A percentile compares a stretch with the other conserved stretches of the same genome.
These are phyloP conservation scores for Lentinus brumalis DNA, from an alignment of 768 basidiomycete species.

Conservation along the genomic window DNA sequence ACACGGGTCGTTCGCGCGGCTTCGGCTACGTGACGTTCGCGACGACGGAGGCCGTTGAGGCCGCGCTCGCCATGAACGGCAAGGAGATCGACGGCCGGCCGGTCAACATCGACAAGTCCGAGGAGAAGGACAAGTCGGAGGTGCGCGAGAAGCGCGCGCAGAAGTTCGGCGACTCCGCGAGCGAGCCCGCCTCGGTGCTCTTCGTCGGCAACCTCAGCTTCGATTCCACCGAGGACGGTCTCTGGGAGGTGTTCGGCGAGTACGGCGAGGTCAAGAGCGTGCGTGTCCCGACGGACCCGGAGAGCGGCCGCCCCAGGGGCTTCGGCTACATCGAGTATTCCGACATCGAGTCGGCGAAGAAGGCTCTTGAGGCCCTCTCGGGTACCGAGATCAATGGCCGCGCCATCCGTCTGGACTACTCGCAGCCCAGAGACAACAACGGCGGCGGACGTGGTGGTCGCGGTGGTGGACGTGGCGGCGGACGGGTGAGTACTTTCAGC, in stretches of 20 bases:
- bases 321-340: slow-evolving; percentile 97
- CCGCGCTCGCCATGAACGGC: slow-evolving; percentile 79
- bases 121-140: slow-evolving; percentile 56
- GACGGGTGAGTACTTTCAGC: slow-evolving; percentile 25
- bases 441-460: slow-evolving; percentile 52
- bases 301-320: slow-evolving; percentile 88
- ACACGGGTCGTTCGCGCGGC: slow-evolving; percentile 79
- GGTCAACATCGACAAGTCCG: slow-evolving; percentile 82
- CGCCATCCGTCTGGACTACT: slow-evolving; percentile 79
- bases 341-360: slow-evolving; percentile 75
- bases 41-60: slow-evolving; percentile 69
- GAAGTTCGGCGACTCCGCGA: slow-evolving; percentile 72
- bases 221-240: slow-evolving; percentile 71
- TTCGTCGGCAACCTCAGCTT: slow-evolving; percentile 94
- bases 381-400: slow-evolving; percentile 85
- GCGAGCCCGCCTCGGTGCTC: slow-evolving; percentile 70
- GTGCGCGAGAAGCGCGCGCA: slow-evolving; percentile 70
- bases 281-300: slow-evolving; percentile 90
- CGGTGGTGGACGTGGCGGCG: slow-evolving; percentile 28
- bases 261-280: slow-evolving; percentile 85
- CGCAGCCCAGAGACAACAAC: slow-evolving; percentile 72
- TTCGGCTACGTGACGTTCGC: slow-evolving; percentile 85
- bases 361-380: slow-evolving; percentile 69
- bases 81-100: slow-evolving; percentile 91
- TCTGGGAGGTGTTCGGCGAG: slow-evolving; percentile 91